Conservation (phyloP, 1,284 basidiomycete species). For the Leccinum pallidistipes region DNA sequence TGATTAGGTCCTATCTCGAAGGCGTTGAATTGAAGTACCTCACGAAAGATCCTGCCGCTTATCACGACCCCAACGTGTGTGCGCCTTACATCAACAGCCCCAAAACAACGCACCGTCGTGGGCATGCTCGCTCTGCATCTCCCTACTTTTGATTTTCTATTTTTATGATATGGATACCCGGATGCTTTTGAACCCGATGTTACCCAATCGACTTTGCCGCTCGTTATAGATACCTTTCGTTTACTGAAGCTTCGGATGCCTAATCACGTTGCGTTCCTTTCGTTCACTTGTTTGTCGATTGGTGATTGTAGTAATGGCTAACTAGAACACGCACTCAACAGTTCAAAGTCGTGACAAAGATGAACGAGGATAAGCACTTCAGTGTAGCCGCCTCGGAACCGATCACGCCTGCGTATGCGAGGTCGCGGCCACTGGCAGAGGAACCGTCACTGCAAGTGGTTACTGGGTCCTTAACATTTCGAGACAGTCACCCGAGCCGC, state of each 20-base stretch:
- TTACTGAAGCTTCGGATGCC: neutral
- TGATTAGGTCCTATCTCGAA: conserved; percentile 68
- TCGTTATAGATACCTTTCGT: neutral
- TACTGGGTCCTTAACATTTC: neutral
- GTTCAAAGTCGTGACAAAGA: neutral
- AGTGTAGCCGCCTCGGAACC: no score
- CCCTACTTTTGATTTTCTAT: neutral
- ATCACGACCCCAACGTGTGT: conserved; percentile 63
- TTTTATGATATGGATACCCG: neutral
- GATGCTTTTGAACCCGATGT: neutral
- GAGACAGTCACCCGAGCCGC: neutral
- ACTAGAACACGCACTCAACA: neutral
- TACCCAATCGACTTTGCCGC: neutral
- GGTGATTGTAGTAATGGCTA: neutral
- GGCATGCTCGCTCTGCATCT: neutral
- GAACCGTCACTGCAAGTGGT: no score
- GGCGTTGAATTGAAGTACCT: conserved; percentile 59
- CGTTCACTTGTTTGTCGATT: neutral
- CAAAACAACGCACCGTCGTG: neutral
- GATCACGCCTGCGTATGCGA: neutral
- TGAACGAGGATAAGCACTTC: neutral
- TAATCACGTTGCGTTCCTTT: neutral
- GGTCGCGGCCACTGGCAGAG: no score
- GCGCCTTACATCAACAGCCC: conserved; percentile 42
- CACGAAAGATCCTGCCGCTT: conserved; percentile 57